A percentile compares a stretch with the other conserved stretches of the same genome.
Conservation (phyloP, 495 filamentous ascomycete species). For the Aspergillus incahuasiensis region DNA sequence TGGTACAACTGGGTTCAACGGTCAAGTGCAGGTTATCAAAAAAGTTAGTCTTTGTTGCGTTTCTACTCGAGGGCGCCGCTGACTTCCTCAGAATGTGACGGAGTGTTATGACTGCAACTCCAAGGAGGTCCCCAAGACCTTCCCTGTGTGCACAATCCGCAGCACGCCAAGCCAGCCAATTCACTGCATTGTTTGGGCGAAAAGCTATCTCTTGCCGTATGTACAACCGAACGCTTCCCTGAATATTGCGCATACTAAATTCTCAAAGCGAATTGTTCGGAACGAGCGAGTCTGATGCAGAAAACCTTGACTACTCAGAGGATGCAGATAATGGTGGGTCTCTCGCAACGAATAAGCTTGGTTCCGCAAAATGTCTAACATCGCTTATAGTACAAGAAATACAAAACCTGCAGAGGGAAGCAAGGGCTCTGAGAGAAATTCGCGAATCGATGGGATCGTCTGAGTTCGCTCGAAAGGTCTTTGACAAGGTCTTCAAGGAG, state of each 20-base stretch:
- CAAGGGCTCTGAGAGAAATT: constrained; percentile 76
- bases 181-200: constrained; percentile 99
- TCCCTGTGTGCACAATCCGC: constrained; percentile 93
- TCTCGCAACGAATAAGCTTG: no score
- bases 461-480: constrained; percentile 76
- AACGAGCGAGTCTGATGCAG: constrained; percentile 71
- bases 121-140: constrained; percentile 84
- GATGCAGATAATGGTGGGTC: constrained; percentile 71
- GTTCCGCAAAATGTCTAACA: constrained; percentile 24
- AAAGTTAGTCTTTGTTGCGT: constrained; percentile 46
- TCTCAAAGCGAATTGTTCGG: constrained; percentile 74
- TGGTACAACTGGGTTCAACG: constrained; percentile 96
- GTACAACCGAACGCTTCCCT: no score
- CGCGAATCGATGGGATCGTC: constrained; percentile 75
- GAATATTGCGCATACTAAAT: constrained; percentile 11
- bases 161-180: constrained; percentile 93
- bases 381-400: constrained; percentile 65
- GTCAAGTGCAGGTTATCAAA: constrained; percentile 94
- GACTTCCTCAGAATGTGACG: constrained; percentile 60
- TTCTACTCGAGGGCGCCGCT: constrained; percentile 6
- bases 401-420: constrained; percentile 74
- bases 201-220: constrained; percentile 87
- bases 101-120: constrained; percentile 95
- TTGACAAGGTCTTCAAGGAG: constrained; percentile 85
- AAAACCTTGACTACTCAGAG: constrained; percentile 68